These are phyloP conservation scores for Hansenula lynferdii DNA, from an alignment of 1,139 yeast species.

Conservation along the genomic window DNA sequence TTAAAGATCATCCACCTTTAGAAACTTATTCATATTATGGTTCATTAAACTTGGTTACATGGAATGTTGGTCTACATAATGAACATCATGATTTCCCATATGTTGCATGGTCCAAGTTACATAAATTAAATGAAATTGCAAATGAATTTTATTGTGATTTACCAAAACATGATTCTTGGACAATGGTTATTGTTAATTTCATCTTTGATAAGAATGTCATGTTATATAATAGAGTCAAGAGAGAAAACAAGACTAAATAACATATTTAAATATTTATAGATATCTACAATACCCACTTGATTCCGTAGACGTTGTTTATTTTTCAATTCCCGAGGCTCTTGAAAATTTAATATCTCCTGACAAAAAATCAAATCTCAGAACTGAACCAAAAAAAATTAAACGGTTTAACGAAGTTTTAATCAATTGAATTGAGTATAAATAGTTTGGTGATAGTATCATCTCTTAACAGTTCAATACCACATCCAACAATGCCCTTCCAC, in stretches of 20 bases:
- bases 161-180: slow-evolving; percentile 78
- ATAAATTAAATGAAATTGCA: slow-evolving; percentile 62
- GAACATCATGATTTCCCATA: slow-evolving; percentile 96
- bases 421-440: too few relatives aligned
- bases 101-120: slow-evolving; percentile 84
- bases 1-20: slow-evolving; percentile 21
- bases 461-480: neutral
- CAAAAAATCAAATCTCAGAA: too few relatives aligned
- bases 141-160: slow-evolving; percentile 77
- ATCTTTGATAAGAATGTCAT: slow-evolving; percentile 61
- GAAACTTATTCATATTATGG: slow-evolving; percentile 94
- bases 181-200: slow-evolving; percentile 70
- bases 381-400: too few relatives aligned
- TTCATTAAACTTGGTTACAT: slow-evolving; percentile 64
- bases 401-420: too few relatives aligned
- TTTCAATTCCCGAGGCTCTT: too few relatives aligned
- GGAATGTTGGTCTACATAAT: slow-evolving; percentile 93
- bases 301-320: too few relatives aligned
- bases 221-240: slow-evolving; percentile 78
- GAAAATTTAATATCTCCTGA: too few relatives aligned
- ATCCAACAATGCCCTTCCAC: slow-evolving; percentile 4
- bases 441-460: too few relatives aligned
- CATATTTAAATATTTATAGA: neutral
- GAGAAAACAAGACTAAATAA: slow-evolving; percentile 29
- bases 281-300: too few relatives aligned